Base-by-base conservation (phyloP, 805 yeast species). In the Candida patagonica region DNA sequence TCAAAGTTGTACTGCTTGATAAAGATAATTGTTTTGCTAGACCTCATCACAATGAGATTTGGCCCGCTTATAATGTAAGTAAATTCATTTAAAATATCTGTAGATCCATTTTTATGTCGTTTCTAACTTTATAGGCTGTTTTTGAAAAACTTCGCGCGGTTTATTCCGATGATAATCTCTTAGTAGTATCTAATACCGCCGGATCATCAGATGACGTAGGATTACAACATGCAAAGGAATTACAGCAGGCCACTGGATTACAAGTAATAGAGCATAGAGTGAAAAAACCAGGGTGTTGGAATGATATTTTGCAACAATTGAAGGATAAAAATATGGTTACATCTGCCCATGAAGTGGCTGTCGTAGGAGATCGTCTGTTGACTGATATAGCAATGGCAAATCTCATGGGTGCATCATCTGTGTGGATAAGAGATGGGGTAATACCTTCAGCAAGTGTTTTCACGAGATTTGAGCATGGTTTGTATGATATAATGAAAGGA, bases 381-480 rank as follows among this genome's bases (percentile, higher is more conserved):
- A 92, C 98, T 0, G 98, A 92, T 58, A 73, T 92, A 40, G 62
- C 88, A 38, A 83, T 92, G 95, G 96, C 96, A 15, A 89, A 92
- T 52, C 67, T 78, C 68, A 86, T 89, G 94, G 95, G 94, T 0
- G 67, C 92, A 0, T 74, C 76, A 60, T 83, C 89, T 0, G 68
- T 86, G 2, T 92, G 97, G 96, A 55, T 92, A 1, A 65, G 71
- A 38, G 77, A 77, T 19, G 97, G 97, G 3, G 94, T 87, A 4
- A 64, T 40, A 27, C 50, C 48, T 10, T 24, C 45, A n/a, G 15
- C 41, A 4, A 24, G 35, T 13, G 25, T 41, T 13, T 37, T 47
- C 17, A 22, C 45, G 9, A 37, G 26, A 10, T 36, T 49, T 13
- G 54, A 50, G 36, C 31, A 22, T 22, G 13, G 23, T 8, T 33